Evolutionary conservation across 73 alveolate genomes (phyloP).

Genomic region (Effrenium voratum): DNA sequence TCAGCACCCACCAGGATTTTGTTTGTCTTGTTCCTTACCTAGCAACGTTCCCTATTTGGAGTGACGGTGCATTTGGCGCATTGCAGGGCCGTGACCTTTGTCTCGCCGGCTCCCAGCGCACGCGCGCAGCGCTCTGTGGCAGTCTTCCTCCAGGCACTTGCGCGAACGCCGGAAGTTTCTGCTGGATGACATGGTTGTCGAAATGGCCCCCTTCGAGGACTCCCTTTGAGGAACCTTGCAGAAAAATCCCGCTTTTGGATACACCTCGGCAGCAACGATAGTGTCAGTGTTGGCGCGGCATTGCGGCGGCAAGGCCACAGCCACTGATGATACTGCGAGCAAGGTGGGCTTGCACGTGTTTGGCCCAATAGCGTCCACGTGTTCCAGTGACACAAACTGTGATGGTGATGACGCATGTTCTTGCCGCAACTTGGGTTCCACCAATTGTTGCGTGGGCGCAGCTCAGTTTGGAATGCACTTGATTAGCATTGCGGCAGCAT

Average conservation of each 20-base stretch:
- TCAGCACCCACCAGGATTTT: too few species aligned
- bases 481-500: background rate
- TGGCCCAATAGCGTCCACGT: too few species aligned
- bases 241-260: too few species aligned
- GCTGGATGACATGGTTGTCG: background rate
- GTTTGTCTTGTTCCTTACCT: too few species aligned
- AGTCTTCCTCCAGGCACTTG: conserved; percentile 39
- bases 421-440: background rate
- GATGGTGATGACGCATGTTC: background rate
- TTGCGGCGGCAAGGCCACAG: conserved; percentile 19
- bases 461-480: background rate
- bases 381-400: background rate
- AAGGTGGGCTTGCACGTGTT: background rate
- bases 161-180: too few species aligned
- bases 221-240: background rate
- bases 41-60: too few species aligned
- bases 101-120: conserved; percentile 17
- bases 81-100: conserved; percentile 56
- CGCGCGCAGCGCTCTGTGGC: conserved; percentile 45
- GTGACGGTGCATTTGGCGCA: too few species aligned
- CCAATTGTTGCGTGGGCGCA: background rate
- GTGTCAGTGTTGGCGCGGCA: background rate
- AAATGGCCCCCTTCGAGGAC: background rate
- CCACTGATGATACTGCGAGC: conserved; percentile 48
- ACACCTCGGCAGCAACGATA: too few species aligned